phyloP scores from a whole-genome alignment of 768 basidiomycete genomes.

The Polyporus arcularius region DNA sequence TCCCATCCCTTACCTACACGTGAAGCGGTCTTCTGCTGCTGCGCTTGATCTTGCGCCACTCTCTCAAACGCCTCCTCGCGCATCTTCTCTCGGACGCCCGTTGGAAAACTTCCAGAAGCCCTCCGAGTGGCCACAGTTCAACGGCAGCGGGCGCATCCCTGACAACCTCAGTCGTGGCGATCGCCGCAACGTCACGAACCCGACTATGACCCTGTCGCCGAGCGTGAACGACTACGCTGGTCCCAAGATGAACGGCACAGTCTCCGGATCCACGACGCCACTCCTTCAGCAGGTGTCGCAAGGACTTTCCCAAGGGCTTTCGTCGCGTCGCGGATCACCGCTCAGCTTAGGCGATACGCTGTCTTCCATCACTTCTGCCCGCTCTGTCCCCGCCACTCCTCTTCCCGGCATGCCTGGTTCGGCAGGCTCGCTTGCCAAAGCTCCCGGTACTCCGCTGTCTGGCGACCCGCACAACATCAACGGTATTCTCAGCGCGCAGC shows the following conservation, averaged over 20 bases:
- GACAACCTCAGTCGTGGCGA: constrained; percentile 60
- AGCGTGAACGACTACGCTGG: constrained; percentile 50
- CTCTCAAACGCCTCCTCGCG: constrained; percentile 75
- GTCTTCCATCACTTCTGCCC: constrained; percentile 57
- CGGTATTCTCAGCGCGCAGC: constrained; percentile 59
- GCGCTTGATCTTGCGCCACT: constrained; percentile 92
- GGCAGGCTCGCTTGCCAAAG: constrained; percentile 54
- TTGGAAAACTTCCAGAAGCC: constrained; percentile 64
- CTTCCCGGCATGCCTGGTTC: constrained; percentile 55
- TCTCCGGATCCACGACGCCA: constrained; percentile 65
- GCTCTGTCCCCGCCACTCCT: constrained; percentile 85
- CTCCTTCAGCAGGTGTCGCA: constrained; percentile 65
- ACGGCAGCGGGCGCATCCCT: constrained; percentile 58
- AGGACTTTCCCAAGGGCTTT: constrained; percentile 41
- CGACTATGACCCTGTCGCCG: constrained; percentile 63
- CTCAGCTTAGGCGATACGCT: constrained; percentile 63
- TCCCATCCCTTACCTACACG: constrained; percentile 13
- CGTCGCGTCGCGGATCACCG: constrained; percentile 76
- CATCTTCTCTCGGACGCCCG: constrained; percentile 54
- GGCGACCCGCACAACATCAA: constrained; percentile 55
- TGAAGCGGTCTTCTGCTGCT: constrained; percentile 75
- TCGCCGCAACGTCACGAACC: constrained; percentile 75
- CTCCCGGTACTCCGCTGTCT: constrained; percentile 55
- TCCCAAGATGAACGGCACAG: constrained; percentile 45
- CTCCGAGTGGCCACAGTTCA: constrained; percentile 95